These are phyloP conservation scores for Agrocybe praecox DNA, from an alignment of 768 basidiomycete genomes.

Conservation along the genomic window DNA sequence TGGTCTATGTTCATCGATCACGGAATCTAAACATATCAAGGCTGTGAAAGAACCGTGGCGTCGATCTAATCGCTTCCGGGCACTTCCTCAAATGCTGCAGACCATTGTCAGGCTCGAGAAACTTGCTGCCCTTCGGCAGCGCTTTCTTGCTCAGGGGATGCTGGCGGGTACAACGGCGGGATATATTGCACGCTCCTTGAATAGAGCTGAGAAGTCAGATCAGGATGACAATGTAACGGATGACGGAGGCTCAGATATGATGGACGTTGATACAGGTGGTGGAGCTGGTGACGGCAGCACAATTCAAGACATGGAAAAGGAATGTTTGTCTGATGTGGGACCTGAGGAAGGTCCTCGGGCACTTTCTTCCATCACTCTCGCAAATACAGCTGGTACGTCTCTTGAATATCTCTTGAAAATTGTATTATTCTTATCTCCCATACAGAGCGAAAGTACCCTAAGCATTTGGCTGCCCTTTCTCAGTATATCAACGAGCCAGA, in stretches of 20 bases:
- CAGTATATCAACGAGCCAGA: slow-evolving; percentile 11
- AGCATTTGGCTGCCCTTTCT: slow-evolving; percentile 12
- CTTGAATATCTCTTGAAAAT: background rate
- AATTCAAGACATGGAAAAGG: background rate
- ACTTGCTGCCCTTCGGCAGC: slow-evolving; percentile 14
- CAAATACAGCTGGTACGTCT: background rate
- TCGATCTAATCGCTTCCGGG: slow-evolving; percentile 24
- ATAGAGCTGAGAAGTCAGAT: background rate
- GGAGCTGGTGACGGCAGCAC: too few species aligned
- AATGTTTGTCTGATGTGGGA: slow-evolving; percentile 6
- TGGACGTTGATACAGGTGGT: background rate
- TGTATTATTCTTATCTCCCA: background rate
- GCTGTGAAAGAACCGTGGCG: slow-evolving; percentile 37
- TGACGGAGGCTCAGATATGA: background rate
- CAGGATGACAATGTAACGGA: background rate
- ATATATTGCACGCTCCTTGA: background rate
- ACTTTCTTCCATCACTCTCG: slow-evolving; percentile 8
- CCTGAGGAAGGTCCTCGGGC: slow-evolving; percentile 7
- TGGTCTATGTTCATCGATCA: slow-evolving; percentile 37
- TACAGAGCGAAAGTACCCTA: slow-evolving; percentile 20
- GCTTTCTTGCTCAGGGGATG: slow-evolving; percentile 1
- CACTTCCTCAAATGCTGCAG: slow-evolving; percentile 32
- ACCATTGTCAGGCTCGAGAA: slow-evolving; percentile 25
- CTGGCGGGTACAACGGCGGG: slow-evolving; percentile 17
- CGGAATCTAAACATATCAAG: slow-evolving; percentile 34